Evolutionary conservation across 78 protist species (phyloP), one percentile per base, ranked within the genome.

Genomic region (Pigoraptor vietnamica): DNA sequence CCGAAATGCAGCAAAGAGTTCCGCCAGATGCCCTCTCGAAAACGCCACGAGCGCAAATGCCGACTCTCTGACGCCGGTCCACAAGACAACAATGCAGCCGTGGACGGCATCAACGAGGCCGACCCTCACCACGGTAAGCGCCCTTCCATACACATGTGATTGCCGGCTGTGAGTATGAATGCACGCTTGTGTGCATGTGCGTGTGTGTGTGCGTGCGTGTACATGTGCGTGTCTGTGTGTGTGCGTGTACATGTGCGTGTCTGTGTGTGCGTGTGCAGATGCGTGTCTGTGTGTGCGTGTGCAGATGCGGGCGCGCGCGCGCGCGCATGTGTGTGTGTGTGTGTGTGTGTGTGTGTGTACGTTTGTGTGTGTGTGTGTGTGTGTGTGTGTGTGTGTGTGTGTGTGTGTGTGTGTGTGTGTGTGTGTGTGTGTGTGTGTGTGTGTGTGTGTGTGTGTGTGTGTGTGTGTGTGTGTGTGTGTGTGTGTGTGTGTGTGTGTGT

Each of bases 331-430:
- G 83, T 14, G 35, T 1, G 83, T 2, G 21, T 79, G n/a, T 21
- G 32, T 14, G 1, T 14, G 21, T 14, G 32, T 2, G 67, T 48
- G 67, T 48, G 67, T 29, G 87, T 32, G 37, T 2, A 37, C 25
- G 87, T 9, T 2, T 35, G 87, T 82, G 87, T 14, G 34, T 34
- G 87, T 82, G 87, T 82, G 87, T 82, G 38, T 82, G 83, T 67
- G 83, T 67, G 83, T 67, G 83, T 67, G 83, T 67, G 83, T 67
- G 83, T 67, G 83, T 67, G 83, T 67, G 83, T 67, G 83, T 67
- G 83, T 67, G 83, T 67, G 83, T 24, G 83, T 67, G 83, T 67
- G 29, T 24, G 83, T 67, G 83, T 24, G 29, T 67, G 83, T 67
- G 83, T 24, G 19, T 24, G 83, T 67, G 83, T 67, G 83, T 67